These are phyloP conservation scores for Allantophomopsis lycopodina DNA, from an alignment of 2,329 filamentous ascomycete genomes.

Conservation along the genomic window DNA sequence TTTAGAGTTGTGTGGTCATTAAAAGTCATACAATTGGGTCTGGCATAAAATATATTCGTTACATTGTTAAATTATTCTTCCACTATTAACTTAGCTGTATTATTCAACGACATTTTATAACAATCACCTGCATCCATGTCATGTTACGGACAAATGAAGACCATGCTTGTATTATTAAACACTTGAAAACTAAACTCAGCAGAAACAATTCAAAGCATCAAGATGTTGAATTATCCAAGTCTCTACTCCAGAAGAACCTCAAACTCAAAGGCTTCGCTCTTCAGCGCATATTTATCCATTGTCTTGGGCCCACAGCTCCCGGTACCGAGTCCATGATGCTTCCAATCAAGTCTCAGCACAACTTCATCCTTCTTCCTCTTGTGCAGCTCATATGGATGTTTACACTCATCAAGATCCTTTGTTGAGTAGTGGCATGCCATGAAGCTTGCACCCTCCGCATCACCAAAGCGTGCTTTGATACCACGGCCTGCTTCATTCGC, in stretches of 20 bases:
- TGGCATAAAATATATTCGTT: too few relatives aligned
- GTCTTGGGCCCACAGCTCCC: slow-evolving; percentile 47
- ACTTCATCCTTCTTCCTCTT: slow-evolving; percentile 34
- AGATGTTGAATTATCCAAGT: too few relatives aligned
- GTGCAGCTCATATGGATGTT: slow-evolving; percentile 47
- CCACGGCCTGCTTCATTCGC: slow-evolving; percentile 17
- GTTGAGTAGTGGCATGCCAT: slow-evolving; percentile 40
- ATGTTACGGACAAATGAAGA: too few relatives aligned
- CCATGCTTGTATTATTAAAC: too few relatives aligned
- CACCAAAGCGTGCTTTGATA: slow-evolving; percentile 29
- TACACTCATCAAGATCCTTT: slow-evolving; percentile 34
- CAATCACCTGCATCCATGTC: too few relatives aligned
- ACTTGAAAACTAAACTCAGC: too few relatives aligned
- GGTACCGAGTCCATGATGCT: slow-evolving; percentile 48
- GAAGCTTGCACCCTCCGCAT: slow-evolving; percentile 38
- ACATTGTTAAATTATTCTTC: too few relatives aligned
- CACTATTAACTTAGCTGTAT: too few relatives aligned
- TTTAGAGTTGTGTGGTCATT: too few relatives aligned
- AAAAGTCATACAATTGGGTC: too few relatives aligned
- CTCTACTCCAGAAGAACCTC: slow-evolving; percentile 1
- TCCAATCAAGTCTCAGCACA: slow-evolving; percentile 43
- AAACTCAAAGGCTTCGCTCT: slow-evolving; percentile 14
- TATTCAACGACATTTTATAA: too few relatives aligned
- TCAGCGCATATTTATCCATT: slow-evolving; percentile 30
- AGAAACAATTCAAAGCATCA: too few relatives aligned